These are phyloP conservation scores for Aspergillus sp. DNA, from an alignment of 2,329 filamentous ascomycete genomes.

Conservation along the genomic window DNA sequence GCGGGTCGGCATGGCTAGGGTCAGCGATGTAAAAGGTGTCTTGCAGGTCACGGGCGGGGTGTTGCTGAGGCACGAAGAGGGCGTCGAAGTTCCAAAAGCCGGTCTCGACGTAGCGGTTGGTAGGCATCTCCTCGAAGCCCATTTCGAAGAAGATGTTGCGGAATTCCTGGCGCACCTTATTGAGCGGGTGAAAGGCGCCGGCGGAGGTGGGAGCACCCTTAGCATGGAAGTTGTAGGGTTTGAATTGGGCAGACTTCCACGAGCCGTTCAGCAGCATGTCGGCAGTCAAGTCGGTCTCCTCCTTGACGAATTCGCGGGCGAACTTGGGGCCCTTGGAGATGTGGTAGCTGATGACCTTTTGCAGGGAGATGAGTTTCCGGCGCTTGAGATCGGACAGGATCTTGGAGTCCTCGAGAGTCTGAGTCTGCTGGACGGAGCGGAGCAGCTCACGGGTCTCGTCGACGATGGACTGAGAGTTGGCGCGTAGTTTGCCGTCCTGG, in stretches of 20 bases:
- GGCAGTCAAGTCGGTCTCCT: slow-evolving; percentile 88
- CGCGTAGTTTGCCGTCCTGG: slow-evolving; percentile 47
- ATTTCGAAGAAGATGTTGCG: slow-evolving; percentile 98
- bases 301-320: slow-evolving; percentile 76
- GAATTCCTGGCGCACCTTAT: slow-evolving; percentile 94
- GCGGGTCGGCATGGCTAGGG: slow-evolving; percentile 63
- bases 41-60: slow-evolving; percentile 92
- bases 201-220: slow-evolving; percentile 46
- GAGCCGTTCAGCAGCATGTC: slow-evolving; percentile 81
- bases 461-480: slow-evolving; percentile 60
- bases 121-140: slow-evolving; percentile 98
- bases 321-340: slow-evolving; percentile 82
- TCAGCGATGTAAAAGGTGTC: slow-evolving; percentile 98
- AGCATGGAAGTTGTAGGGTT: slow-evolving; percentile 70
- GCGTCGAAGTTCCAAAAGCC: slow-evolving; percentile 99
- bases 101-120: slow-evolving; percentile 84
- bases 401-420: slow-evolving; percentile 64
- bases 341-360: slow-evolving; percentile 79
- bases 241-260: slow-evolving; percentile 90
- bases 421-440: slow-evolving; percentile 60
- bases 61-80: slow-evolving; percentile 94
- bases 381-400: slow-evolving; percentile 76
- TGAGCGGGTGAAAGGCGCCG: slow-evolving; percentile 54
- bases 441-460: slow-evolving; percentile 74
- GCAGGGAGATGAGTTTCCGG: slow-evolving; percentile 75